Conservation (phyloP, 169 alveolate species). For the Eimeria maxima region DNA sequence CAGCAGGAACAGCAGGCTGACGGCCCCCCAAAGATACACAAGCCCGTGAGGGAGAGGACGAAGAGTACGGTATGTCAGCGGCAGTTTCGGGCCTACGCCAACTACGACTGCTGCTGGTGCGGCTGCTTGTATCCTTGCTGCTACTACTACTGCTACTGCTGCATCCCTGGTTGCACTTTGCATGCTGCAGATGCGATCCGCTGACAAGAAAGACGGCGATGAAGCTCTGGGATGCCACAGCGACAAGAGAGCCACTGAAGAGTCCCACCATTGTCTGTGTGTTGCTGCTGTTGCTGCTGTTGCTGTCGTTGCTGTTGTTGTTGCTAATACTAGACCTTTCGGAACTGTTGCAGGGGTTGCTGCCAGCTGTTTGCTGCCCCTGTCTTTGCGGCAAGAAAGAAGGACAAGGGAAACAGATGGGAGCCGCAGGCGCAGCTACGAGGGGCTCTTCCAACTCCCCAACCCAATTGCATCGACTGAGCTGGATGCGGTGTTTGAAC, state of each 20-base stretch:
- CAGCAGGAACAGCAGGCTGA: neutral
- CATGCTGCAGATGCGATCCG: conserved; percentile 40
- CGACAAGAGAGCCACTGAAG: conserved; percentile 68
- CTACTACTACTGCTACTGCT: conserved; percentile 1
- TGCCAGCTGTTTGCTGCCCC: neutral
- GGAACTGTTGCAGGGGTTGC: neutral
- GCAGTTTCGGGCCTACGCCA: neutral
- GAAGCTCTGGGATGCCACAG: conserved; percentile 61
- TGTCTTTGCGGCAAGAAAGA: neutral
- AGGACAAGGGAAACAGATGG: conserved; percentile 10
- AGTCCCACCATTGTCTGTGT: neutral
- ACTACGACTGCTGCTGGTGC: conserved; percentile 18
- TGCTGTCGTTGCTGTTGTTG: conserved; percentile 1
- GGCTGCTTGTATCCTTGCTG: neutral
- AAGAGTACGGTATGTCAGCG: neutral
- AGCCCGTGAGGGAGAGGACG: neutral
- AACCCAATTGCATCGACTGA: neutral
- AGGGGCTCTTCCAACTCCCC: conserved; percentile 41
- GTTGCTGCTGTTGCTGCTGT: conserved; percentile 50
- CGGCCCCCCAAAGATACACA: neutral
- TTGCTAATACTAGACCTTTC: neutral
- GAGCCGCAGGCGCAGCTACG: conserved; percentile 18
- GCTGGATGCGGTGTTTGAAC: neutral
- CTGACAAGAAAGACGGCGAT: conserved; percentile 57
- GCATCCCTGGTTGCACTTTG: neutral